phyloP scores from a whole-genome alignment of 305 asterid genomes.

The Striga hermonthica region DNA sequence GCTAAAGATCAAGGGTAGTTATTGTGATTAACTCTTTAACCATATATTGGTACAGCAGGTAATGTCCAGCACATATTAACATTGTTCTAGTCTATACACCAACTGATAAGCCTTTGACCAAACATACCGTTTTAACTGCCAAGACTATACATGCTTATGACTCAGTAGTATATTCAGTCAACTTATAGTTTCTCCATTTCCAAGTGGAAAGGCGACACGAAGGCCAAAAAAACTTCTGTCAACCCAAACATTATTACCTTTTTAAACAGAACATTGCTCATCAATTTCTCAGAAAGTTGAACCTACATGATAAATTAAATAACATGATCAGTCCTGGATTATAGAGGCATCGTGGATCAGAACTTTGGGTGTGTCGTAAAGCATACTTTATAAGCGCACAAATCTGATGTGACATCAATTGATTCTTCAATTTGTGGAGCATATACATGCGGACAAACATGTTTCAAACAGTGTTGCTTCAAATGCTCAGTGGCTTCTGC shows the following conservation, averaged over 20 bases:
- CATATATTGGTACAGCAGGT: no score
- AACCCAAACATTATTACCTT: constrained; percentile 49
- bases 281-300: constrained; percentile 89
- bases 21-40: no score
- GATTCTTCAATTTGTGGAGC: constrained; percentile 96
- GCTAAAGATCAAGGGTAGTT: no score
- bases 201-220: constrained; percentile 15
- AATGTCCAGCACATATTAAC: no score
- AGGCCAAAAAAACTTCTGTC: no score
- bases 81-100: no score
- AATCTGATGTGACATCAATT: constrained; percentile 95
- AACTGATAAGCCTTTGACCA: no score
- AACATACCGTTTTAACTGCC: no score
- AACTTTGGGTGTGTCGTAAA: constrained; percentile 19
- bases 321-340: constrained; percentile 25
- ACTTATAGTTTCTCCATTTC: constrained; percentile 10
- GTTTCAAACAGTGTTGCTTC: constrained; percentile 84
- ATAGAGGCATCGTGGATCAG: constrained; percentile 20
- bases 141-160: not conserved
- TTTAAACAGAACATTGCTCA: constrained; percentile 88
- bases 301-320: constrained; percentile 46
- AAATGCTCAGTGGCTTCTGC: constrained; percentile 99
- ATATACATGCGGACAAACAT: constrained; percentile 84
- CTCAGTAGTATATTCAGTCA: not conserved
- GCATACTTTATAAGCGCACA: constrained; percentile 91